Base-by-base conservation (phyloP, 495 filamentous ascomycete species). In the Physcia stellaris region DNA sequence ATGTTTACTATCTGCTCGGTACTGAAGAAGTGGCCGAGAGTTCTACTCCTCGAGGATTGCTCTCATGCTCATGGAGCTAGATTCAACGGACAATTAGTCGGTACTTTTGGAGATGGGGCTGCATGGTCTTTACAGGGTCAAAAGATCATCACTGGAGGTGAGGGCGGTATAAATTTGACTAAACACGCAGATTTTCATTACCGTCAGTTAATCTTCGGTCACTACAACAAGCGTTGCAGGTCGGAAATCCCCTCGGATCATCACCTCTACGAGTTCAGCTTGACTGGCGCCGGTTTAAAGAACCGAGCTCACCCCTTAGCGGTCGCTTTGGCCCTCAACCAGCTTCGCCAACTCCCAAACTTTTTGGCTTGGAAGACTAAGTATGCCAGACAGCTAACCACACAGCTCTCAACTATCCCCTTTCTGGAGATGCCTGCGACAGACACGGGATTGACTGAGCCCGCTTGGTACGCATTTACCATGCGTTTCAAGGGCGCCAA, bases 171-270 rank as follows among this genome's bases (percentile, higher is more conserved):
- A 9, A 20, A 17, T 12, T 12, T 36, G 18, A 42, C 39, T 4
- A 42, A 36, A 15, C 31, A 42, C 35, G 9, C 23, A 2, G 37
- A 39, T 6, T 39, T 39, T 17, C 35, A 24, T 20, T 40, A 40
- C 24, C 37, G 37, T 4, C 30, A 35, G 16, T 20, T 46, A 5
- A 27, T 46, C n/a, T 41, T 16, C 17, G 37, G 43, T 13, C 31
- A 46, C 24, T 46, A 36, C 30, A 41, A 46, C 28, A 46, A 41
- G 19, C 37, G 37, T n/a, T 40, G 31, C 30, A 46, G 32, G 29
- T 16, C 30, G 23, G 37, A 46, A 24, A 41, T 46, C 20, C 43
- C 37, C 2, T 18, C 22, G 4, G 23, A 28, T 21, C 43, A 46
- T 27, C 32, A 24, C n/a, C 37, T 46, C 7, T 18, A 22, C 6